A percentile compares a stretch with the other conserved stretches of the same genome.
These are phyloP conservation scores for Thermomyces lanuginosus DNA, from an alignment of 2,329 filamentous ascomycete genomes.

Conservation along the genomic window DNA sequence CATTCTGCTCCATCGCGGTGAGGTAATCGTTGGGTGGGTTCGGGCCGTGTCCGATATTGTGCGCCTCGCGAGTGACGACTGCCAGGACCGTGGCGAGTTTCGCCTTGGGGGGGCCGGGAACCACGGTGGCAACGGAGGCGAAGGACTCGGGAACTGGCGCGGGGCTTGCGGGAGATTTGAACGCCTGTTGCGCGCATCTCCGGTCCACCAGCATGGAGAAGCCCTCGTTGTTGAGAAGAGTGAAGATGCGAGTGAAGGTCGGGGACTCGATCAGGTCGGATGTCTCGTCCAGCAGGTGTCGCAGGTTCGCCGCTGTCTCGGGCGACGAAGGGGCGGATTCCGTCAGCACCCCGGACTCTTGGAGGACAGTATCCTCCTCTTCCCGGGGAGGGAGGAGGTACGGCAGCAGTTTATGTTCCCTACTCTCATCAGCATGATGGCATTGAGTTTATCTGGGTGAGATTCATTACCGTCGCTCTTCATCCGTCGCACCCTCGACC, in stretches of 20 bases:
- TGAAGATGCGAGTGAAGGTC: constrained; percentile 71
- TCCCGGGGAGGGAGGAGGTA: constrained; percentile 66
- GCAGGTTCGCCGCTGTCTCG: constrained; percentile 39
- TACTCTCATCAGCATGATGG: constrained; percentile 10
- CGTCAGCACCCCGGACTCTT: constrained; percentile 59
- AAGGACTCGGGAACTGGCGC: constrained; percentile 31
- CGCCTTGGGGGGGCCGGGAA: constrained; percentile 34
- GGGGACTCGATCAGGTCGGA: constrained; percentile 92
- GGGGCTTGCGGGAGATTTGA: constrained; percentile 37
- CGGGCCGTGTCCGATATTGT: constrained; percentile 62
- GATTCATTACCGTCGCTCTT: constrained; percentile 40
- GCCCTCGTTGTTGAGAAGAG: constrained; percentile 67
- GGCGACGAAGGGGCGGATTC: constrained; percentile 22
- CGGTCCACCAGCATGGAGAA: constrained; percentile 72
- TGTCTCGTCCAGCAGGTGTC: constrained; percentile 83
- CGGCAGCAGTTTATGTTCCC: constrained; percentile 56
- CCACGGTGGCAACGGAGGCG: constrained; percentile 27
- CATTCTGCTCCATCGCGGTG: constrained; percentile 27
- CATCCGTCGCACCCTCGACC: constrained; percentile 58
- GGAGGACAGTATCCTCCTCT: constrained; percentile 68
- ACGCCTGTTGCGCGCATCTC: constrained; percentile 64
- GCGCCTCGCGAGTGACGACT: constrained; percentile 77
- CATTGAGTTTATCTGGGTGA: neutral
- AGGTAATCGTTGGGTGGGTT: constrained; percentile 31
- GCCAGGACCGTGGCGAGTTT: constrained; percentile 84